These are phyloP conservation scores for Penicillium roqueforti DNA, from an alignment of 495 filamentous ascomycete genomes.

Conservation along the genomic window DNA sequence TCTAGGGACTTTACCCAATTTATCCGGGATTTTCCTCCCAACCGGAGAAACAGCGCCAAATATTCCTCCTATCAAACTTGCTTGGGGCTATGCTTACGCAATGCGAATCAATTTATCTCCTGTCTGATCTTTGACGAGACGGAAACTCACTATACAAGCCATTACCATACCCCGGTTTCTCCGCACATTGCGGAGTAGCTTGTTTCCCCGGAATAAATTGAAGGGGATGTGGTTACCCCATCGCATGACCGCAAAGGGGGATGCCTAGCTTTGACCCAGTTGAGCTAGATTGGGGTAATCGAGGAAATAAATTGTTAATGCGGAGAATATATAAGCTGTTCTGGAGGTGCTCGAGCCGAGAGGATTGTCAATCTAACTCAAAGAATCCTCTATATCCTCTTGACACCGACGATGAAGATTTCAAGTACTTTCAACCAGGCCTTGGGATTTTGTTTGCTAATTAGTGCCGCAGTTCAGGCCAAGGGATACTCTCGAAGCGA, in stretches of 20 bases:
- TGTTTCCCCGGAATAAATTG: conserved; percentile 22
- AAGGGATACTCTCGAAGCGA: conserved; percentile 21
- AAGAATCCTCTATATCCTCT: background rate
- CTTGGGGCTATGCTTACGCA: conserved; percentile 1
- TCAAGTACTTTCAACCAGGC: conserved; percentile 27
- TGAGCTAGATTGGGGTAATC: background rate
- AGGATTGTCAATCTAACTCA: background rate
- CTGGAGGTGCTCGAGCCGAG: background rate
- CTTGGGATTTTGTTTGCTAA: conserved; percentile 21
- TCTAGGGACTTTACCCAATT: background rate
- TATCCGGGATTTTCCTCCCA: conserved; percentile 34
- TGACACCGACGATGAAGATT: conserved; percentile 26
- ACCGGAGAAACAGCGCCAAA: conserved; percentile 27
- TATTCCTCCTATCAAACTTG: conserved; percentile 36
- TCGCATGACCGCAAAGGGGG: background rate
- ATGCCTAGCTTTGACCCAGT: conserved; percentile 10
- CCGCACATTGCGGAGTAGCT: conserved; percentile 12
- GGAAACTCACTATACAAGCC: background rate
- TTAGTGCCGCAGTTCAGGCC: conserved; percentile 22
- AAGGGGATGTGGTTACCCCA: conserved; percentile 16
- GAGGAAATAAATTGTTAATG: background rate
- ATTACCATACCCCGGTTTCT: conserved; percentile 6
- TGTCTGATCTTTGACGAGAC: conserved; percentile 4
- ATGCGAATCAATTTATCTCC: conserved; percentile 11
- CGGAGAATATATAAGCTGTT: background rate